Base-by-base conservation (phyloP, 305 asterid genomes). In the Ilex paraguariensis region DNA sequence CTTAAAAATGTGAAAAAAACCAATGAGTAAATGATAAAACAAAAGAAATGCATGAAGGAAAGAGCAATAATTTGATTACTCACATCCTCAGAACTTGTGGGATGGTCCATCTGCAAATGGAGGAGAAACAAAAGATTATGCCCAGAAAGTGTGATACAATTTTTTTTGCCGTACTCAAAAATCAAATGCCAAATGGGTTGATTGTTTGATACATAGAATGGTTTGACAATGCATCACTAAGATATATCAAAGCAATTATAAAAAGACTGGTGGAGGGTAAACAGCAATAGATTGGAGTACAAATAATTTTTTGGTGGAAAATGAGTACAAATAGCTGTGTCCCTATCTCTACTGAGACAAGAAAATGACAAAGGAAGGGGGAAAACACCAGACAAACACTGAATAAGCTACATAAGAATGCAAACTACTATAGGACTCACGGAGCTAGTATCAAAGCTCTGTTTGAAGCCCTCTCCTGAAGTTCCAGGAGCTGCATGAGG, bases 81-180 rank as follows among this genome's bases (percentile, higher is more conserved):
- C 66, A 77, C 79, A 59, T 74, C 80, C 56, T 78, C 79, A 65
- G 40, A 39, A 74, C 64, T 73, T 31, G 64, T 53, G 8, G 77
- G 33, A 13, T 48, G 69, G 40, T 49, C 61, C 59, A 53, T 63
- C 79, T 77, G 77, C 66, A 59, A 58, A 42, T 45, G 52, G 48
- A 36, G 62, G 42, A 63, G 49, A 66, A 14, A 44, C 36, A 52
- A 57, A 59, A 70, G 61, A 8, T 60, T 52, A 61, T 3, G 53
- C 45, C 16, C 10, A 61, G 28, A 31, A 33, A 42, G 54, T 36
- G 9, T 2, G 6, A 8, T 3, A 36, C 42, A 36, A 36, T 2
- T 36, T 36, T 36, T 5, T 36, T 36, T 36, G 9, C 1, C 42
- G 9, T 36, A 36, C 9, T 36, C 6, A 36, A 4, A 36, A 36